phyloP scores from a whole-genome alignment of 768 basidiomycete species.

The Leccinum olivaceopallidum region DNA sequence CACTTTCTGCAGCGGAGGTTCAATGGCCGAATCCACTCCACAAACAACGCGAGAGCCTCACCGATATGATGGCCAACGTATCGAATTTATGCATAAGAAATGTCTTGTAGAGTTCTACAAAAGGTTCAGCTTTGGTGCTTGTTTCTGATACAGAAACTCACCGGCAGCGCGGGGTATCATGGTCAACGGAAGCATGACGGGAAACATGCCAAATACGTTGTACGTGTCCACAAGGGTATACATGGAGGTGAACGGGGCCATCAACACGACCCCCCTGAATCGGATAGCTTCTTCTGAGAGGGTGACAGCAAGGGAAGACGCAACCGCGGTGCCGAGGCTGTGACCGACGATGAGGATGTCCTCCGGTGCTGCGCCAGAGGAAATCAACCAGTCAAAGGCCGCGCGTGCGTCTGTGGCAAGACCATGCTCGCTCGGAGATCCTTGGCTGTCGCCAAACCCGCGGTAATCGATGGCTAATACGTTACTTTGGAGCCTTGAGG shows the following conservation, averaged over 20 bases:
- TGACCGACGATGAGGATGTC: constrained; percentile 81
- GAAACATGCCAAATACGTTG: constrained; percentile 61
- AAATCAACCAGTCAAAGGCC: constrained; percentile 77
- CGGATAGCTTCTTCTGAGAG: constrained; percentile 45
- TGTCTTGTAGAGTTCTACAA: constrained; percentile 53
- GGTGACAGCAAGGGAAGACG: constrained; percentile 46
- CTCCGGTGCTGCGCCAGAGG: constrained; percentile 53
- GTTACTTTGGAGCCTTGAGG: constrained; percentile 67
- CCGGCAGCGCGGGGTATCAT: constrained; percentile 61
- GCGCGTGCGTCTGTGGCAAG: constrained; percentile 71
- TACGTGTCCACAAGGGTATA: constrained; percentile 66
- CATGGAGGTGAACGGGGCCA: constrained; percentile 61
- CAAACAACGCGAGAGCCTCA: constrained; percentile 34
- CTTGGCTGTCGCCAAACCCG: constrained; percentile 87
- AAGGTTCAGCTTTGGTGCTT: background rate
- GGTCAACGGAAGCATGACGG: constrained; percentile 69
- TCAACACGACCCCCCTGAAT: constrained; percentile 50
- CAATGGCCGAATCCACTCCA: background rate
- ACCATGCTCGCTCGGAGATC: constrained; percentile 74
- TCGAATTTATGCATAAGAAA: constrained; percentile 61
- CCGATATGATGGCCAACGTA: constrained; percentile 60
- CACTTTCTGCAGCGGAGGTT: constrained; percentile 48
- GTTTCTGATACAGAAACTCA: constrained; percentile 31
- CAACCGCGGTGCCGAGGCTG: constrained; percentile 86
- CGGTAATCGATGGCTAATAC: constrained; percentile 90